phyloP scores from a whole-genome alignment of 2,329 filamentous ascomycete genomes.

The Diaporthe nobilis region DNA sequence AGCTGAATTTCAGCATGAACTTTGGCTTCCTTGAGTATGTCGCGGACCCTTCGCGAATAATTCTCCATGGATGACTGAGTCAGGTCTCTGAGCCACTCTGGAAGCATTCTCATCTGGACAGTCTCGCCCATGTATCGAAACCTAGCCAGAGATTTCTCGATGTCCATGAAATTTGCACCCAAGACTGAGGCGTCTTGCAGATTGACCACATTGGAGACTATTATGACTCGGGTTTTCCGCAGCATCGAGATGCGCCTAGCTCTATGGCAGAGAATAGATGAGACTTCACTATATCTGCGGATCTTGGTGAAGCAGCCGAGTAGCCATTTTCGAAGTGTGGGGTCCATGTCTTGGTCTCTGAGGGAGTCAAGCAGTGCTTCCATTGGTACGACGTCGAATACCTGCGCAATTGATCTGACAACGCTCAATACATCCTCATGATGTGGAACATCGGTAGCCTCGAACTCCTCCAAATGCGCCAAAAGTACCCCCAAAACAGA shows the following conservation, averaged over 20 bases:
- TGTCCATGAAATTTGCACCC: not conserved
- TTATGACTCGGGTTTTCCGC: constrained; percentile 48
- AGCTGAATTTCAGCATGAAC: constrained; percentile 67
- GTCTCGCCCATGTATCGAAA: constrained; percentile 23
- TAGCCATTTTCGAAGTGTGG: constrained; percentile 20
- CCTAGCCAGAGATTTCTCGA: constrained; percentile 11
- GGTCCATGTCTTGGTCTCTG: not conserved
- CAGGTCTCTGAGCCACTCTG: constrained; percentile 3
- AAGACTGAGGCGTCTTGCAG: not conserved
- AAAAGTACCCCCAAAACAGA: not conserved
- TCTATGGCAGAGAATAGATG: constrained; percentile 50
- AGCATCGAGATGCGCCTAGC: constrained; percentile 51
- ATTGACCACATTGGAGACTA: constrained; percentile 41
- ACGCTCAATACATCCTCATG: not conserved
- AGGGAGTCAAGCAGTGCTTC: not conserved
- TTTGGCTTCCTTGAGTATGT: constrained; percentile 48
- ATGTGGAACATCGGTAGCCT: not conserved
- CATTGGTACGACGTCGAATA: constrained; percentile 10
- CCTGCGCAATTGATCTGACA: not conserved
- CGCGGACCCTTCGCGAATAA: constrained; percentile 36
- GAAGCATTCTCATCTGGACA: constrained; percentile 38
- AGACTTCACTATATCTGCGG: constrained; percentile 53
- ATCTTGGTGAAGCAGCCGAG: constrained; percentile 51
- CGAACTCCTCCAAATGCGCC: not conserved
- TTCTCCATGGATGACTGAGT: not conserved